Evolutionary conservation across 768 basidiomycete species (phyloP).

Genomic region (Rhodosporidiobolus sp.): DNA sequence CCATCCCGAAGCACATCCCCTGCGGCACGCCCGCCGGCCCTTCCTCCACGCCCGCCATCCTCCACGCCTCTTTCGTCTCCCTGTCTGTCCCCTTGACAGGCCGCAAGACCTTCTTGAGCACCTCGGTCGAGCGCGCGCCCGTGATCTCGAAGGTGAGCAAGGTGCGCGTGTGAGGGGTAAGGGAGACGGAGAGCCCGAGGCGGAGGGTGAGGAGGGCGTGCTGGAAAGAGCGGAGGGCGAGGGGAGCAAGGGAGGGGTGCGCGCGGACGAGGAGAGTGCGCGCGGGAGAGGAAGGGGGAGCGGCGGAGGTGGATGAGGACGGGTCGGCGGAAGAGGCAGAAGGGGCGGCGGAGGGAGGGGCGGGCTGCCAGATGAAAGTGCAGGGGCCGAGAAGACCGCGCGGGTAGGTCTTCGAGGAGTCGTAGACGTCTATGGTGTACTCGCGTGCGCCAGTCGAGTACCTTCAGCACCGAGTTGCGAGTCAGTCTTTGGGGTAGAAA

Average conservation of each 20-base stretch:
- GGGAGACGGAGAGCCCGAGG: slow-evolving; percentile 62
- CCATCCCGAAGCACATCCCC: slow-evolving; percentile 73
- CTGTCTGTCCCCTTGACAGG: slow-evolving; percentile 42
- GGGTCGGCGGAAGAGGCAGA: not conserved
- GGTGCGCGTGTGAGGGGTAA: slow-evolving; percentile 5
- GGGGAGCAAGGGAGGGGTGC: slow-evolving; percentile 63
- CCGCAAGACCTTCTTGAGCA: slow-evolving; percentile 54
- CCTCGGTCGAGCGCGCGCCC: slow-evolving; percentile 76
- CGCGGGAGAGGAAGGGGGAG: not conserved
- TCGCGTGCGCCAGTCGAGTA: slow-evolving; percentile 65
- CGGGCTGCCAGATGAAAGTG: slow-evolving; percentile 70
- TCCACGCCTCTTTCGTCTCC: slow-evolving; percentile 60
- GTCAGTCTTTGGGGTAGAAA: not conserved
- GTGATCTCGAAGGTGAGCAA: slow-evolving; percentile 70
- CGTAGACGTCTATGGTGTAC: slow-evolving; percentile 67
- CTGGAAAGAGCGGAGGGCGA: not conserved
- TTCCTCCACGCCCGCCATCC: slow-evolving; percentile 59
- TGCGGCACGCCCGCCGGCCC: slow-evolving; percentile 66
- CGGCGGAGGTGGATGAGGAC: not conserved
- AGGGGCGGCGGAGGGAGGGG: not conserved
- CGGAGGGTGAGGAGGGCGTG: not conserved
- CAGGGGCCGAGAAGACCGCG: slow-evolving; percentile 66
- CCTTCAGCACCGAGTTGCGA: slow-evolving; percentile 50
- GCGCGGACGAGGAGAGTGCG: slow-evolving; percentile 65
- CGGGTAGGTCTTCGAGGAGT: slow-evolving; percentile 58